phyloP scores from a whole-genome alignment of 495 filamentous ascomycete species.

The Neurospora sublineolata region DNA sequence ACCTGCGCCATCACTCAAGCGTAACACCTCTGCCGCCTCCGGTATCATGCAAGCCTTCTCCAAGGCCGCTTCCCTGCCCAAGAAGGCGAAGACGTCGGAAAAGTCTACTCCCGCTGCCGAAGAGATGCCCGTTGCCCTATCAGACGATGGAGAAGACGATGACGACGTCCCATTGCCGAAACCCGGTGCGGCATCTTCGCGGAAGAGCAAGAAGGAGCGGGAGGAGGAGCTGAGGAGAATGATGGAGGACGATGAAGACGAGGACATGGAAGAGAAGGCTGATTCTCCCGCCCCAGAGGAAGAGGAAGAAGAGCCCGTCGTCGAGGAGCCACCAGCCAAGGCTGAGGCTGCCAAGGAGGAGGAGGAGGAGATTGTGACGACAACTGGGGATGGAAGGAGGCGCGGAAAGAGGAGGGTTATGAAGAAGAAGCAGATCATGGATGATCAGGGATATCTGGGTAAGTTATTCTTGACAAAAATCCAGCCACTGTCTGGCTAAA shows the following conservation, averaged over 20 bases:
- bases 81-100: constrained; percentile 37
- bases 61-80: constrained; percentile 59
- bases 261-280: constrained; percentile 21
- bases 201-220: constrained; percentile 55
- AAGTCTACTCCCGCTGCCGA: constrained; percentile 35
- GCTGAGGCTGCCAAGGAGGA: constrained; percentile 32
- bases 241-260: constrained; percentile 74
- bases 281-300: constrained; percentile 8
- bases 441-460: constrained; percentile 92
- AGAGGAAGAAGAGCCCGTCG: constrained; percentile 15
- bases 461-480: constrained; percentile 18
- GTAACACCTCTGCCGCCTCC: constrained; percentile 33
- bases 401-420: constrained; percentile 73
- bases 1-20: constrained; percentile 38
- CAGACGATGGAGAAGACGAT: constrained; percentile 62
- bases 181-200: constrained; percentile 20
- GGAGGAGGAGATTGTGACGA: constrained; percentile 41
- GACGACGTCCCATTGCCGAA: constrained; percentile 34
- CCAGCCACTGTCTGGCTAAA: background rate
- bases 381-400: constrained; percentile 52
- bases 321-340: constrained; percentile 23
- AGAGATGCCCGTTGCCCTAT: constrained; percentile 51
- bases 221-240: constrained; percentile 64
- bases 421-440: constrained; percentile 82
- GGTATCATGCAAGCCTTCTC: constrained; percentile 78